phyloP scores from a whole-genome alignment of 306 rosid genomes.

The Abrus pulchellus region DNA sequence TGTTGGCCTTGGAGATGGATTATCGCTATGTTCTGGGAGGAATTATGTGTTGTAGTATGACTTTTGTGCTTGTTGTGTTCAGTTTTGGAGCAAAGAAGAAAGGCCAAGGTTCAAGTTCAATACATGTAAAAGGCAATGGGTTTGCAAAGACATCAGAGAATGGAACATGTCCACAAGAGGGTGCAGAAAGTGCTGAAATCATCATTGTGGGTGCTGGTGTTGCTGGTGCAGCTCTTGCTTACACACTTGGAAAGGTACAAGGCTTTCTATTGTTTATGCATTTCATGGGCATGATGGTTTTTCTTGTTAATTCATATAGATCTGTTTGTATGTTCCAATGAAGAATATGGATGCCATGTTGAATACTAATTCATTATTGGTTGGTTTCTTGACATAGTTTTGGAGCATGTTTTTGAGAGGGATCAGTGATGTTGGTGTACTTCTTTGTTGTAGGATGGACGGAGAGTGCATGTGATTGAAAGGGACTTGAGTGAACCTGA shows the following conservation, averaged over 20 bases:
- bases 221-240: conserved; percentile 66
- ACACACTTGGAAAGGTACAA: conserved; percentile 72
- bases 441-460: conserved; percentile 60
- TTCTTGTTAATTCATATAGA: conserved; percentile 5
- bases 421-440: conserved; percentile 14
- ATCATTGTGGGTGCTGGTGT: conserved; percentile 66
- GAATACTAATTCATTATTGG: not conserved
- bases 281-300: conserved; percentile 17
- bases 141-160: conserved; percentile 45
- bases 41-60: conserved; percentile 55
- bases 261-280: not conserved
- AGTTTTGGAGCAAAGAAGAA: conserved; percentile 53
- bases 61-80: conserved; percentile 52
- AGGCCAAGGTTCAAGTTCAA: conserved; percentile 49
- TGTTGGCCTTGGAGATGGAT: conserved; percentile 52
- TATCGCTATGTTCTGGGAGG: conserved; percentile 56
- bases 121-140: conserved; percentile 37
- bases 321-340: conserved; percentile 25
- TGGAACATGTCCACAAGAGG: conserved; percentile 40
- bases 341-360: not conserved
- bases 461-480: conserved; percentile 67
- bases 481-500: conserved; percentile 83
- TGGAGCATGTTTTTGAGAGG: conserved; percentile 20
- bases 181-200: conserved; percentile 40
- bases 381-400: too few species aligned